Evolutionary conservation across 2,329 filamentous ascomycete genomes (phyloP).

Genomic region (Aspergillus uvarum): DNA sequence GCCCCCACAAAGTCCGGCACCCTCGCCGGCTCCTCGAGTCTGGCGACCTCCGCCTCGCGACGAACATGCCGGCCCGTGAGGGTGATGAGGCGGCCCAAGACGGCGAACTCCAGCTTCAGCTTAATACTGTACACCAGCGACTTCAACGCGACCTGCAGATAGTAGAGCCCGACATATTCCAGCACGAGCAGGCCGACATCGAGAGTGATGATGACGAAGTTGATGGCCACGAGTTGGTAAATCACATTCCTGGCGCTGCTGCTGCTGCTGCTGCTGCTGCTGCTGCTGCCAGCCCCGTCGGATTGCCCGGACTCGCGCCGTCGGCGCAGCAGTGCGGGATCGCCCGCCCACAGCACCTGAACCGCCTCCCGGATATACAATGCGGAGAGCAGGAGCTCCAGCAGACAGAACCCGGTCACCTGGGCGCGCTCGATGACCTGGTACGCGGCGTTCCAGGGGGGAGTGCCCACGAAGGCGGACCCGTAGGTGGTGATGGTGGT

Average conservation of each 20-base stretch:
- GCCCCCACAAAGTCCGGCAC: too few relatives aligned
- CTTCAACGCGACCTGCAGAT: constrained; percentile 43
- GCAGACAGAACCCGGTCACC: constrained; percentile 52
- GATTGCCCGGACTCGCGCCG: too few relatives aligned
- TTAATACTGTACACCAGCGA: constrained; percentile 38
- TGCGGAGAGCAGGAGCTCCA: constrained; percentile 51
- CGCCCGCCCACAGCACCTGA: constrained; percentile 39
- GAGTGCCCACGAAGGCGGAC: constrained; percentile 19
- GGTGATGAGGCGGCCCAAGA: constrained; percentile 48
- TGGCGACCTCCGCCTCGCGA: too few relatives aligned
- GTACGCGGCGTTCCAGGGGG: constrained; percentile 24
- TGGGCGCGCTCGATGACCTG: constrained; percentile 51
- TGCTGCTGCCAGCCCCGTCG: too few relatives aligned
- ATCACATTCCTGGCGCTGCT: too few relatives aligned
- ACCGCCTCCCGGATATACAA: constrained; percentile 52
- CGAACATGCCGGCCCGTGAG: too few relatives aligned
- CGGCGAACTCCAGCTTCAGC: constrained; percentile 57
- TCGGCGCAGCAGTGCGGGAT: too few relatives aligned
- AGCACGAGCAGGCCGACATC: constrained; percentile 46
- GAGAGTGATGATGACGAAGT: constrained; percentile 48
- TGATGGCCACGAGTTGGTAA: constrained; percentile 53
- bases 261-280: too few relatives aligned
- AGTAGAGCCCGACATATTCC: constrained; percentile 41
- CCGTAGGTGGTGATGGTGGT: constrained; percentile 23
- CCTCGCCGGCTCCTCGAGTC: too few relatives aligned